Base-by-base conservation (phyloP, 768 basidiomycete species). In the Filobasidium floriforme region DNA sequence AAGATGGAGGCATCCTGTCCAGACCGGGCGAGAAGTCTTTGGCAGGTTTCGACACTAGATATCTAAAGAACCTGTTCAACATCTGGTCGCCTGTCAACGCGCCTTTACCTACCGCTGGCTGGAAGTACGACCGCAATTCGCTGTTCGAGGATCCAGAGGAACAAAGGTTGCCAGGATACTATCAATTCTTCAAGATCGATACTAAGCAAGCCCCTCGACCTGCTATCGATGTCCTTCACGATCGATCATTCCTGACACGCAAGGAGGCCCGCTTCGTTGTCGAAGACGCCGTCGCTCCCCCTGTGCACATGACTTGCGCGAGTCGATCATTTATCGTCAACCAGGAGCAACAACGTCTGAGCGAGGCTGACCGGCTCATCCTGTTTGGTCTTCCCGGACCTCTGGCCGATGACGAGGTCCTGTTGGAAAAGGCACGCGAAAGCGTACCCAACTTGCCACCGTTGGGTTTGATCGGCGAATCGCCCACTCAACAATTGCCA, bases 61-160 rank as follows among this genome's bases (percentile, higher is more conserved):
- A 84, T 61, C 72, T 90, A 54, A 79, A 80, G 59, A 87, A 85
- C 65, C 80, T 92, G 68, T 86, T 90, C 80, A 92, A 88, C 76
- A 93, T 99, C 64, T 99, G 96, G 94, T 83, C 86, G 0, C 83
- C 87, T 0, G 89, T 90, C 70, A 85, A 88, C 84, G 54, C 54
- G 12, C 22, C 24, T 7, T 26, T 32, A n/a, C 22, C 29, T 32
- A 57, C 54, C 14, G 54, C 54, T 14, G 46, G 46, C 15, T 49
- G 22, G 15, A 15, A 12, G 6, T 22, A 15, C 18, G 22, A 49
- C 46, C 15, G 22, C 18, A 24, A 24, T 6, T 24, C 54, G 6
- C 6, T 57, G 19, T 57, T 57, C 15, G 54, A 57, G 54, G 54
- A 57, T 2, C 54, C 54, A 15, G 26, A 28, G 15, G 54, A 15